Base-by-base conservation (phyloP, 495 filamentous ascomycete species). In the Neurospora sp. region DNA sequence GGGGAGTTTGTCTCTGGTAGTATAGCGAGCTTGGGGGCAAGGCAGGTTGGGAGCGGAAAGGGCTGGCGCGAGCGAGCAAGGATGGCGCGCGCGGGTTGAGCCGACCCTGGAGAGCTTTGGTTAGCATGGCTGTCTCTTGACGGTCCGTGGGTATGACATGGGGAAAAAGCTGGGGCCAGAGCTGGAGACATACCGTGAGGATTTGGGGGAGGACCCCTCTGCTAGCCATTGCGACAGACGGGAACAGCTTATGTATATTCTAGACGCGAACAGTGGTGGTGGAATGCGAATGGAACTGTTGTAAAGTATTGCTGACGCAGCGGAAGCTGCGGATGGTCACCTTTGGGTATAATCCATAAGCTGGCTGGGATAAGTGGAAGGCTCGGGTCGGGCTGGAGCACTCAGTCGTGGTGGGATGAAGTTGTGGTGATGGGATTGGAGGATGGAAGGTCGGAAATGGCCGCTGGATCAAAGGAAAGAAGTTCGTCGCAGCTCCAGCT, bases 321-420 rank as follows among this genome's bases (percentile, higher is more conserved):
- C 78, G 59, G 69, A 70, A 45, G 73, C 75, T 73, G 76, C 74
- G 68, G 41, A 70, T 71, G 22, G 71, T 78, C 74, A 78, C 75
- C 78, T 77, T 39, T 48, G 40, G 45, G 68, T 20, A 35, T 70
- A 74, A 70, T 73, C 75, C 76, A 78, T 78, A 65, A 65, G 53
- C 53, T 35, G 69, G 53, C 53, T 35, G 69, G 41, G 16, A 40
- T 12, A 9, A 37, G 40, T 72, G 70, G 70, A 73, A 44, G 71
- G 40, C 6, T 35, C 53, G 53, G 53, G 12, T 65, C 53, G 10
- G 53, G 27, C 53, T 65, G 53, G 53, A 18, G 53, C 8, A 35
- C 27, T 65, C 27, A 35, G 53, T 65, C 27, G 53, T 65, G 53
- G 53, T 59, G 48, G 10, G 48, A 59, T 59, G 20, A 27, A 59